Base-by-base conservation (phyloP, 345 rosid genomes). In the Boechera stricta region DNA sequence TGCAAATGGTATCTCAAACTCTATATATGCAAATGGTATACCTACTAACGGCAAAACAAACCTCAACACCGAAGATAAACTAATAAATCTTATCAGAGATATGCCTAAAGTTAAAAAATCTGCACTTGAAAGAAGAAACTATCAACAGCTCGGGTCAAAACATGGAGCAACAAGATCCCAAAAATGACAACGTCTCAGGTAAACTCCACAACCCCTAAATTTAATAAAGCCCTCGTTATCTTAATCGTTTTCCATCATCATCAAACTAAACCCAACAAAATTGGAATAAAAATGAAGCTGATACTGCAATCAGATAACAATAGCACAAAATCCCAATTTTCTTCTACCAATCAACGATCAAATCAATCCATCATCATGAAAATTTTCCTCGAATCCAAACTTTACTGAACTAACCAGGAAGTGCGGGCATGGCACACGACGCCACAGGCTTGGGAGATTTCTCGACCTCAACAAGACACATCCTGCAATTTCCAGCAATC, bases 391-490 rank as follows among this genome's bases (percentile, higher is more conserved):
- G 3, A 49, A 32, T 10, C 28, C 0, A 38, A 66, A 21, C 29
- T 15, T 54, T 21, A 32, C 12, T 6, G 38, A 15, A 74, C 86
- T 63, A 70, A 94, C 99, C 98, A 0, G 99, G 99, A 74, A 95
- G 98, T 3, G 99, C 99, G 0, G 99, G 99, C 99, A 95, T 95
- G 69, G 99, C 99, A 64, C 99, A 95, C 0, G 99, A 95, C 0
- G 99, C 99, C 1, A 95, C 99, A 10, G 99, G 99, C 83, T 95
- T 95, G 7, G 99, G 99, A 8, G 98, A 93, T 61, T 95, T 95
- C 90, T 93, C 99, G 7, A 95, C 99, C 88, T 95, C 99, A 11
- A 95, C 98, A 39, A 95, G 93, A 78, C 99, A 95, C 99, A 95
- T 95, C 56, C 99, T 88, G 69, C 99, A 95, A 71, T 95, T 95